Conservation (phyloP, 768 basidiomycete genomes). For the Mycena amicta region DNA sequence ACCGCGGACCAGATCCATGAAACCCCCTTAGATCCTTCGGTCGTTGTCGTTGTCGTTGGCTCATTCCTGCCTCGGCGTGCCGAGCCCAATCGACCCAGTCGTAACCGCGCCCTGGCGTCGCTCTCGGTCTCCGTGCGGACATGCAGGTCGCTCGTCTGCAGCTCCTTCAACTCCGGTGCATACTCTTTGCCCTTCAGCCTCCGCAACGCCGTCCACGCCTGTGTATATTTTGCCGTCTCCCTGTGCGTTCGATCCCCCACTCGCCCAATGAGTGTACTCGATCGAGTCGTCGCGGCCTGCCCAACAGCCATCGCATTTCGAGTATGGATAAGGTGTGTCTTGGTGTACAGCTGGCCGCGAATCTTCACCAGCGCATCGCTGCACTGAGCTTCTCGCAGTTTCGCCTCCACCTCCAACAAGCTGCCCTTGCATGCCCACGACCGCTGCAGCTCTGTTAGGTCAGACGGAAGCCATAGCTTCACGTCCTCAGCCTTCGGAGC, state of each 20-base stretch:
- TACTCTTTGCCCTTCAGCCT: not conserved
- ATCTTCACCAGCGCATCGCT: not conserved
- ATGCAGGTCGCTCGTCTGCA: not conserved
- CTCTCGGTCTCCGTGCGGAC: conserved; percentile 6
- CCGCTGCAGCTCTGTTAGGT: not conserved
- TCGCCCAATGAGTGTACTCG: not conserved
- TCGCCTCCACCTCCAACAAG: conserved; percentile 1
- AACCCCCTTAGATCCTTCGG: not conserved
- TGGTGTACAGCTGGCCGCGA: conserved; percentile 5
- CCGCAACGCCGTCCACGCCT: not conserved
- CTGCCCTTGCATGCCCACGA: not conserved
- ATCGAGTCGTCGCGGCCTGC: conserved; percentile 1
- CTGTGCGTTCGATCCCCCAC: conserved; percentile 4
- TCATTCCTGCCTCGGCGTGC: not conserved
- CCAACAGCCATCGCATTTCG: not conserved
- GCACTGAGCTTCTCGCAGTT: conserved; percentile 7
- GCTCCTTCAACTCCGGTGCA: not conserved
- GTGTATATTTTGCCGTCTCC: conserved; percentile 1
- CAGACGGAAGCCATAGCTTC: conserved; percentile 10
- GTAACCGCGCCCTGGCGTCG: conserved; percentile 1
- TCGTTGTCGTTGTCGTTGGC: not conserved
- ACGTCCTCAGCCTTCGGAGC: conserved; percentile 12
- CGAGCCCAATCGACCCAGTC: conserved; percentile 2
- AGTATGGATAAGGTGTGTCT: conserved; percentile 4
- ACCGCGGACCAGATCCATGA: conserved; percentile 17